A percentile compares a stretch with the other conserved stretches of the same genome.
phyloP scores from a whole-genome alignment of 768 basidiomycete species.

The Leccinum disarticulatum region DNA sequence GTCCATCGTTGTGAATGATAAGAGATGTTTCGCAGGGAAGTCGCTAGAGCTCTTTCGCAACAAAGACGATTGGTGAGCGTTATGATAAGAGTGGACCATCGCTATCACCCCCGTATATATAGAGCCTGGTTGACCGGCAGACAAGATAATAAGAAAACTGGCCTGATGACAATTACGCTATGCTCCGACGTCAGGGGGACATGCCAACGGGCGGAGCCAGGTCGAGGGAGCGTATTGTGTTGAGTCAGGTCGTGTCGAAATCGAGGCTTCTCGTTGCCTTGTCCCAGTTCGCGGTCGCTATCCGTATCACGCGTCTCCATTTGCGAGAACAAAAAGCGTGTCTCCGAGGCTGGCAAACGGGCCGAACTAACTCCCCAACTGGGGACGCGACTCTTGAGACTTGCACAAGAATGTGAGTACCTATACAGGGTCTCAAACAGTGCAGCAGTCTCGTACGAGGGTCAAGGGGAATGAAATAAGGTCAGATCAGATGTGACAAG shows the following conservation, averaged over 20 bases:
- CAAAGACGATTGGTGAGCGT: conserved; percentile 9
- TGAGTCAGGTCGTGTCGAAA: background rate
- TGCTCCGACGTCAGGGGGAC: conserved; percentile 4
- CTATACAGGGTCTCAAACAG: background rate
- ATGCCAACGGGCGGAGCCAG: conserved; percentile 7
- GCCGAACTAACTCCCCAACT: background rate
- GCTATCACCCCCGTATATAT: conserved; percentile 13
- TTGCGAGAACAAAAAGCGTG: conserved; percentile 23
- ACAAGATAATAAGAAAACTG: conserved; percentile 18
- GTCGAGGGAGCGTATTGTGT: conserved; percentile 20
- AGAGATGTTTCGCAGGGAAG: conserved; percentile 9
- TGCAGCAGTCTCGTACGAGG: background rate
- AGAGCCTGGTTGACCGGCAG: background rate
- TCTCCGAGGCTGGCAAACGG: background rate
- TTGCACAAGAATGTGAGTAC: background rate
- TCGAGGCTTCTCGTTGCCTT: background rate
- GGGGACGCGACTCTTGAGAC: background rate
- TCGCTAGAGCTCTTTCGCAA: conserved; percentile 1
- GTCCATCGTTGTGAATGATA: conserved; percentile 20
- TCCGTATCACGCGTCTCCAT: conserved; percentile 8
- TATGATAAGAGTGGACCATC: conserved; percentile 1
- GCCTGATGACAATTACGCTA: conserved; percentile 2
- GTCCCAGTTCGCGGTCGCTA: conserved; percentile 9
- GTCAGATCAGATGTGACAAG: background rate
- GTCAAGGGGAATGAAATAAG: background rate